These are phyloP conservation scores for Scutellaria baicalensis DNA, from an alignment of 257 asterid genomes.

Conservation along the genomic window DNA sequence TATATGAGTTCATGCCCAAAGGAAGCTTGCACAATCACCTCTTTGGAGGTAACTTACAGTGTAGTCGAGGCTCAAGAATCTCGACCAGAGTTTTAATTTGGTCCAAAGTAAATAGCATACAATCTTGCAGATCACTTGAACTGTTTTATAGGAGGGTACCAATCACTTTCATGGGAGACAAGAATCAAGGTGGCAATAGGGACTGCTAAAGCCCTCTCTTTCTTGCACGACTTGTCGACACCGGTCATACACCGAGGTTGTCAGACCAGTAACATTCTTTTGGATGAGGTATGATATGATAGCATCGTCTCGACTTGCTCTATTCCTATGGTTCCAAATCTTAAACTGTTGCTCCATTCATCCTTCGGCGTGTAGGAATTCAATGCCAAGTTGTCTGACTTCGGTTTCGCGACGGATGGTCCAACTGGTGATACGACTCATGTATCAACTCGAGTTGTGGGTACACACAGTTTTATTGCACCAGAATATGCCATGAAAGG, in stretches of 20 bases:
- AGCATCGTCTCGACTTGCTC: not conserved
- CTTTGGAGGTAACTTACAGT: slow-evolving; percentile 19
- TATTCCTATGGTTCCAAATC: not conserved
- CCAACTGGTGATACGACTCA: slow-evolving; percentile 44
- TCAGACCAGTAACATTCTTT: slow-evolving; percentile 34
- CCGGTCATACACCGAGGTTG: slow-evolving; percentile 41
- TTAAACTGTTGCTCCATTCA: not conserved
- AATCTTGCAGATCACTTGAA: not conserved
- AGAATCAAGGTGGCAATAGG: slow-evolving; percentile 52
- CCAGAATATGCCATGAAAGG: slow-evolving; percentile 16
- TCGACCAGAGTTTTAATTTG: too few relatives aligned
- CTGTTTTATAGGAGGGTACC: slow-evolving; percentile 33
- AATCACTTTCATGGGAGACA: slow-evolving; percentile 44
- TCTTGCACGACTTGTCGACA: slow-evolving; percentile 37
- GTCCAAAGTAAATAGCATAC: too few relatives aligned
- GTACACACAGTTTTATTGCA: slow-evolving; percentile 26
- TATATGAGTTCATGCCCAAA: slow-evolving; percentile 26
- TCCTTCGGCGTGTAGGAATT: slow-evolving; percentile 34
- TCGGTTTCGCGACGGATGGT: slow-evolving; percentile 45
- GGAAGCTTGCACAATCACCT: slow-evolving; percentile 53
- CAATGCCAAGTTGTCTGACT: slow-evolving; percentile 45
- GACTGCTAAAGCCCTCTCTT: slow-evolving; percentile 50
- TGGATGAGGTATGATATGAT: slow-evolving; percentile 33
- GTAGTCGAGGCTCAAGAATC: too few relatives aligned
- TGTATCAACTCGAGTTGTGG: slow-evolving; percentile 43